Evolutionary conservation across 352 stramenopile species (phyloP).

Genomic region (Paralagenidium karlingii): DNA sequence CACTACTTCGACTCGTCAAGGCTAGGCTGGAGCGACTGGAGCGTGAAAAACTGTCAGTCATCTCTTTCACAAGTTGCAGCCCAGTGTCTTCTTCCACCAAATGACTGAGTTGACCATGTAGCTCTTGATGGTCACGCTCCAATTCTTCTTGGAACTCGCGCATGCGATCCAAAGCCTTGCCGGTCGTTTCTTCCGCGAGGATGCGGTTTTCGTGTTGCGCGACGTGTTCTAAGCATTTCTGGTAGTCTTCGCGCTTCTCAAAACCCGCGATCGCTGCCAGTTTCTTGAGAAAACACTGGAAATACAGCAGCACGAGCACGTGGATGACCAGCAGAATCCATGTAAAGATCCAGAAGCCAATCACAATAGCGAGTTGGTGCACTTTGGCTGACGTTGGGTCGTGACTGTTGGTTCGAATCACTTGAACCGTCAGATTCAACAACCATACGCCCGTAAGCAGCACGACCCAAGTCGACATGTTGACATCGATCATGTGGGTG

Average conservation of each 20-base stretch:
- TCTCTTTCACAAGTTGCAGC: slow-evolving; percentile 12
- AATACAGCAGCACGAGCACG: slow-evolving; percentile 20
- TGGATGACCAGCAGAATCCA: slow-evolving; percentile 23
- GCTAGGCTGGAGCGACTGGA: too few relatives aligned
- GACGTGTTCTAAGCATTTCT: slow-evolving; percentile 8
- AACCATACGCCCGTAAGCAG: slow-evolving; percentile 29
- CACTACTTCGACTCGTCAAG: too few relatives aligned
- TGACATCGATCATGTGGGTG: slow-evolving; percentile 65
- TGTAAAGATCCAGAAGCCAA: slow-evolving; percentile 21
- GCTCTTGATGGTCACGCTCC: slow-evolving; percentile 2
- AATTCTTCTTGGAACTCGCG: slow-evolving; percentile 6
- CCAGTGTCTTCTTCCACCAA: slow-evolving; percentile 9
- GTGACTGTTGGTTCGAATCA: slow-evolving; percentile 5
- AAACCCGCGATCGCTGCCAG: slow-evolving; percentile 17
- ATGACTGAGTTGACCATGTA: background rate
- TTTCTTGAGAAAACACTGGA: slow-evolving; percentile 13
- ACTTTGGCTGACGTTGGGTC: slow-evolving; percentile 10
- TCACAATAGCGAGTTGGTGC: slow-evolving; percentile 22
- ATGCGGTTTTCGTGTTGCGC: slow-evolving; percentile 7
- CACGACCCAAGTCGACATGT: slow-evolving; percentile 51
- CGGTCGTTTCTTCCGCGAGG: slow-evolving; percentile 7
- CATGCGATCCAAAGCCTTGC: slow-evolving; percentile 15
- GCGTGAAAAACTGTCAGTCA: too few relatives aligned
- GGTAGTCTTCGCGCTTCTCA: slow-evolving; percentile 3
- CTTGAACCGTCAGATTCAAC: slow-evolving; percentile 10